Conservation (phyloP, 495 filamentous ascomycete species). For the Penicillium arizonense region DNA sequence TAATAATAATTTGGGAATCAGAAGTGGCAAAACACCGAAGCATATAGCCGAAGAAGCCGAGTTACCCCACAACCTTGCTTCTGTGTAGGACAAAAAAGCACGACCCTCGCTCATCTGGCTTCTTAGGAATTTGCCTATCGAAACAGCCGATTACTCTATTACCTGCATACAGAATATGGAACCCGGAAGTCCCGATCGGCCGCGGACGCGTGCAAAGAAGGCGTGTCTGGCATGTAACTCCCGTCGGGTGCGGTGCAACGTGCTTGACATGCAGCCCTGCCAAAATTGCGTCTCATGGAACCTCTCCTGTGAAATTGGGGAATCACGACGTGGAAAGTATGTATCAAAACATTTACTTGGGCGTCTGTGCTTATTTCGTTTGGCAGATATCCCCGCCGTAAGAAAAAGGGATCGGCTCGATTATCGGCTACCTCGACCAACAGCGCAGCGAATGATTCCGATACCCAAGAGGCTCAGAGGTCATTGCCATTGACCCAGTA, state of each 20-base stretch:
- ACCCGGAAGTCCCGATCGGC: conserved; percentile 9
- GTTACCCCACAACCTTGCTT: conserved; percentile 7
- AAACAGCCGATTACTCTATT: conserved; percentile 8
- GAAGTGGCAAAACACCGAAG: conserved; percentile 1
- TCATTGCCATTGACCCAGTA: conserved; percentile 1
- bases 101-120: not conserved
- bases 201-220: conserved; percentile 37
- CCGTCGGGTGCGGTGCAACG: conserved; percentile 48
- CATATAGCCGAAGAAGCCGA: conserved; percentile 28
- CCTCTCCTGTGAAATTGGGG: conserved; percentile 39
- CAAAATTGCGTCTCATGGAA: conserved; percentile 41
- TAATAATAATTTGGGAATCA: too few relatives aligned
- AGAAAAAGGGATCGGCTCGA: conserved; percentile 13
- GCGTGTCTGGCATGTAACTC: conserved; percentile 47
- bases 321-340: conserved; percentile 47
- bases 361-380: conserved; percentile 2
- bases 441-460: not conserved
- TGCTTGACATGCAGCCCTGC: conserved; percentile 42
- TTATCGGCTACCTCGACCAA: not conserved
- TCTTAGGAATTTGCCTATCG: not conserved
- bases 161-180: conserved; percentile 13
- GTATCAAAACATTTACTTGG: not conserved
- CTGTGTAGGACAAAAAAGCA: not conserved
- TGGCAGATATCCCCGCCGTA: conserved; percentile 28
- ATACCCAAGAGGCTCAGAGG: not conserved